A percentile compares a stretch with the other conserved stretches of the same genome.
Conservation (phyloP, 78 protist genomes). For the Pelomyxa schiedti region DNA sequence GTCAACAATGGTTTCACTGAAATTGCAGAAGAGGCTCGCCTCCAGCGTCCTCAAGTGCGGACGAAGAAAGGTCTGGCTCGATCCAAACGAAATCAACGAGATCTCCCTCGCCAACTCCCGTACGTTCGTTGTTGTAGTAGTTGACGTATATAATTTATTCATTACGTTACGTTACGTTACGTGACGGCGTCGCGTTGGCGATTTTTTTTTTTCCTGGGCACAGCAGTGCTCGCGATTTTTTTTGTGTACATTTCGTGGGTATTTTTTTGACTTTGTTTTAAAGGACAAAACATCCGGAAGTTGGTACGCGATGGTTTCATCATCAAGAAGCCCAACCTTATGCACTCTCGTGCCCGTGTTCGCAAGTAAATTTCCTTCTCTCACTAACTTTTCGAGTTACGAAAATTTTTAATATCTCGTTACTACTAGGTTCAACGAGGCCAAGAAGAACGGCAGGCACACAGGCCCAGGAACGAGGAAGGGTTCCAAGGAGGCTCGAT, state of each 20-base stretch:
- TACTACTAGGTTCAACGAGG: too few relatives aligned
- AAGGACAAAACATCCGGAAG: slow-evolving; percentile 67
- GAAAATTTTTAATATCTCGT: too few relatives aligned
- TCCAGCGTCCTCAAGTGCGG: slow-evolving; percentile 97
- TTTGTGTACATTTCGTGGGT: neutral
- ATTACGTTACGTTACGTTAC: too few relatives aligned
- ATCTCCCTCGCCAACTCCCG: slow-evolving; percentile 95
- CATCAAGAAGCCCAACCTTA: slow-evolving; percentile 77
- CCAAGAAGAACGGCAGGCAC: slow-evolving; percentile 83
- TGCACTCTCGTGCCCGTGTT: slow-evolving; percentile 87
- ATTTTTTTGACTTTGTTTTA: neutral
- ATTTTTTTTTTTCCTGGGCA: too few relatives aligned
- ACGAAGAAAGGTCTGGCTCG: slow-evolving; percentile 93
- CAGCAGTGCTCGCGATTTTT: neutral
- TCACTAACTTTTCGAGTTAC: too few relatives aligned
- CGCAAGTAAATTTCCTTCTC: slow-evolving; percentile 29
- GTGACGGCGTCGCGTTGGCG: too few relatives aligned
- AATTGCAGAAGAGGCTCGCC: slow-evolving; percentile 94
- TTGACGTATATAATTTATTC: too few relatives aligned
- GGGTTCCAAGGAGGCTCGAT: slow-evolving; percentile 97
- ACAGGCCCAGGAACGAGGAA: slow-evolving; percentile 91
- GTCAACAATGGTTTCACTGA: slow-evolving; percentile 67
- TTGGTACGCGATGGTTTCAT: slow-evolving; percentile 88
- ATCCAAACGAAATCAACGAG: slow-evolving; percentile 93
- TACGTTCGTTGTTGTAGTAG: too few relatives aligned